These are phyloP conservation scores for Paramecium caudatum DNA, from an alignment of 73 alveolate genomes.

Conservation along the genomic window DNA sequence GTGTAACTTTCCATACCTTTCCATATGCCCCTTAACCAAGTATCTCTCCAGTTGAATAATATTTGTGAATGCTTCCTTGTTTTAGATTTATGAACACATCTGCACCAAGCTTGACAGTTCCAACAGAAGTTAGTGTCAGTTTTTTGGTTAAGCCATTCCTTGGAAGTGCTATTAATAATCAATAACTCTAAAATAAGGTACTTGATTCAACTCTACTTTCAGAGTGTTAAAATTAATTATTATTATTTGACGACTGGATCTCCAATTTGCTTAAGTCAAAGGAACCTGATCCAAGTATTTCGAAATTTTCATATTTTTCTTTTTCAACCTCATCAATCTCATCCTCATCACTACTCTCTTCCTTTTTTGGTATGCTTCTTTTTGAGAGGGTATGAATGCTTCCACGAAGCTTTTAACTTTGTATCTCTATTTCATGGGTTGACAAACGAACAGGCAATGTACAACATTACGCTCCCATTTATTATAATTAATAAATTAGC, in stretches of 20 bases:
- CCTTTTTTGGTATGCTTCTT: neutral
- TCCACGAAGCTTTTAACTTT: neutral
- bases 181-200: conserved; percentile 3
- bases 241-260: neutral
- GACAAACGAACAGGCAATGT: neutral
- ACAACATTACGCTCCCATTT: conserved; percentile 52
- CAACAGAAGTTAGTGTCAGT: neutral
- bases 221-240: neutral
- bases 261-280: neutral
- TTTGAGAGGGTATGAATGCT: neutral
- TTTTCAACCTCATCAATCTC: neutral
- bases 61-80: conserved; percentile 34
- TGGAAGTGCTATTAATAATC: conserved; percentile 67
- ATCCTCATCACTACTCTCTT: conserved; percentile 17
- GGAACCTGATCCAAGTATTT: conserved; percentile 26
- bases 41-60: conserved; percentile 43
- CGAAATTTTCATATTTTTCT: conserved; percentile 14
- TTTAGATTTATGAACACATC: conserved; percentile 52
- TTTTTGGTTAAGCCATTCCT: neutral
- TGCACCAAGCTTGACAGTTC: conserved; percentile 44
- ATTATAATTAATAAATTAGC: neutral
- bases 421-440: conserved; percentile 1
- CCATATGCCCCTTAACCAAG: conserved; percentile 54
- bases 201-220: conserved; percentile 28
- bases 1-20: conserved; percentile 65